Evolutionary conservation across 371 early-diverging fungal genomes (phyloP), one percentile per base, ranked within the genome.

Genomic region (Mucor lusitanicus): DNA sequence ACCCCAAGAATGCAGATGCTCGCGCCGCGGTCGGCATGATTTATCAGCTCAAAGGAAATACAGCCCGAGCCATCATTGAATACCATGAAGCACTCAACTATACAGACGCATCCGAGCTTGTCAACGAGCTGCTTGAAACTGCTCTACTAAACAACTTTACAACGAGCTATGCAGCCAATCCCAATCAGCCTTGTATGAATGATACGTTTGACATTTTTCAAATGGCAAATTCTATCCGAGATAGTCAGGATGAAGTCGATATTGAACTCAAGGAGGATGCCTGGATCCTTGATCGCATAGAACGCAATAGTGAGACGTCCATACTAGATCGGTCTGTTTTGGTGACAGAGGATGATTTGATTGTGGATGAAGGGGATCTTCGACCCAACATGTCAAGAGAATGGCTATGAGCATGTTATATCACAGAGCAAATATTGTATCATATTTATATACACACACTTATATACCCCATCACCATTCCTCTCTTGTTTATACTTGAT

Each of bases 1-100:
- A 85, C 39, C 74, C 74, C 0, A 59, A 73, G 0, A 67, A 77
- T 27, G 60, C 78, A 13, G 68, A 73, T 50, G 79, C 82, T 6
- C 67, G 73, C 39, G 70, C 80, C 0, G 68, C 81, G 0, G 59
- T 89, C 0, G 92, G 85, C 1, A 78, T 85, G 67, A 83, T 90
- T 4, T 76, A 81, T 35, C 88, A 90, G 32, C 62, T 77, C 15
- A 75, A 79, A 64, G 78, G 82, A 12, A 64, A 78, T 17, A 64
- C 73, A 13, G 75, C 76, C 0, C 80, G 80, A n/a, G 90, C 91
- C 11, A 81, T 90, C 17, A 71, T 71, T 17, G 71, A 78, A 4
- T 88, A 87, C 67, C 86, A 86, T 48, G 65, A 84, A 65, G 87
- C 83, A 7, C 35, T 72, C 2, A 39, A 32, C 8, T 50, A 64